Base-by-base conservation (phyloP, 371 early-diverging fungal genomes). In the Apophysomyces trapeziformis region DNA sequence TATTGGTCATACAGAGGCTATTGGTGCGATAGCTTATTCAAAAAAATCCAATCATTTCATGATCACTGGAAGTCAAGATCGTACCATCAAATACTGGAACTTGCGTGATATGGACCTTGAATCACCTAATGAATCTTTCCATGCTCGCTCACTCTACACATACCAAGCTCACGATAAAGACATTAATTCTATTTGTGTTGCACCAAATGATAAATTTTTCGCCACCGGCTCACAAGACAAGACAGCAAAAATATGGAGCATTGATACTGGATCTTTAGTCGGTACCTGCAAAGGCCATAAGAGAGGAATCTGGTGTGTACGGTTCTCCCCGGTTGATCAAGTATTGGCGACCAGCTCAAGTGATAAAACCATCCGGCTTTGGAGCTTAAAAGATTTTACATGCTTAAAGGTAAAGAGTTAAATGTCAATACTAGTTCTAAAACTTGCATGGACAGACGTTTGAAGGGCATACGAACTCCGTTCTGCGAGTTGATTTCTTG, bases 211-310 rank as follows among this genome's bases (percentile, higher is more conserved):
- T 75, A 88, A 90, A 60, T 70, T 93, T 13, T 95, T 99, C 83
- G 99, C 96, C 0, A 95, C 97, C 7, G 99, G 94, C 18, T 96
- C 98, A 36, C 97, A 97, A 74, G 99, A 99, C 81, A 98, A 95
- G 79, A 91, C 95, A 0, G 96, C 95, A 67, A 97, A 96, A 82
- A 70, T 97, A 21, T 99, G 98, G 98, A 91, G 87, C 46, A 82
- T 90, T 12, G 92, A 87, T 41, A 90, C 92, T 16, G 99, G 99
- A 9, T 81, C 85, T 16, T 77, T 89, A 38, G 60, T 97, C 2
- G 95, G 93, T 38, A 91, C 89, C 1, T 93, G 92, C 78, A 93
- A 87, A 62, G 99, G 99, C 13, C 99, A 99, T 74, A 90, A 90
- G 66, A 91, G 98, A 60, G 99, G 99, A 68, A 90, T 99, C 11